Base-by-base conservation (phyloP, 371 early-diverging fungal genomes). In the Smittium culicis region DNA sequence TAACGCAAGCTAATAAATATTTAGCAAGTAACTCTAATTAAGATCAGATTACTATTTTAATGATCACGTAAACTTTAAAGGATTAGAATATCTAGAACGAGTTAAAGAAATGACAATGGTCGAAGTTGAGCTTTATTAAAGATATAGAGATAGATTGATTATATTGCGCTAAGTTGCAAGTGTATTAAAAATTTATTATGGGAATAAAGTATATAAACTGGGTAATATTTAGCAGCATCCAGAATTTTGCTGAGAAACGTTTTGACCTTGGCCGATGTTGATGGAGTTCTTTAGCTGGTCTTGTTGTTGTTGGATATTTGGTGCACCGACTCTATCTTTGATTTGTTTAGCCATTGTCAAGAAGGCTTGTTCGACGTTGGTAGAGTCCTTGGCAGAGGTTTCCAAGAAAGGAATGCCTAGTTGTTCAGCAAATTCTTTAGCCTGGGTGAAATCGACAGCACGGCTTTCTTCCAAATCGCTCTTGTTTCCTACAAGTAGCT, bases 401-500 rank as follows among this genome's bases (percentile, higher is more conserved):
- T 96, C 96, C 78, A 96, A 74, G 80, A 95, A 93, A 68, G 90
- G 88, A 69, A 96, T 89, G 60, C 80, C 82, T 69, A 90, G 80
- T 63, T 86, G 83, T 70, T 93, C 90, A 14, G 96, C 91, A 72
- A 92, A 85, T 76, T 90, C 92, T 84, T 87, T 86, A 34, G 89
- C 89, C 67, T 80, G 81, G 30, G 84, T 83, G 67, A 82, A 85
- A 34, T 86, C 88, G 55, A 87, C 87, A 58, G 86, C 86, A 81
- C 92, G 91, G 76, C 90, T 88, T 70, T 90, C 90, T 66, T 82
- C 82, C 78, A 97, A 83, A 81, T 99, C 99, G 72, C 92, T 89
- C 85, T 99, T 99, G 85, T 99, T 99, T 69, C 99, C 99, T 55
- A 99, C 89, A 63, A 99, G 78, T 70, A 98, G 82, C 82, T 98